Conservation (phyloP, 345 rosid genomes). For the Gossypioides kirkii region DNA sequence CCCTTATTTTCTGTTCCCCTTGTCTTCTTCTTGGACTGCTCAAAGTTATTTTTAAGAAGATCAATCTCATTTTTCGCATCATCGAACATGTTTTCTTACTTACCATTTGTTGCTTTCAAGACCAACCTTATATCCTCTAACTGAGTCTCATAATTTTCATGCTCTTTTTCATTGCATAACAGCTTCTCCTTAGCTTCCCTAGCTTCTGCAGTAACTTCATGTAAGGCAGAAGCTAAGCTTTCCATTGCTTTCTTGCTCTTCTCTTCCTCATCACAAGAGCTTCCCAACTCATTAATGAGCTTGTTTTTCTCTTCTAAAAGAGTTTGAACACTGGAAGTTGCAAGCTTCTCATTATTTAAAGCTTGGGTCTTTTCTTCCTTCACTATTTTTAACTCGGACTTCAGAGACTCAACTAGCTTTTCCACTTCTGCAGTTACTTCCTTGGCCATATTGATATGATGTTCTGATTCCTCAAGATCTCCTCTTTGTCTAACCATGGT, state of each 20-base stretch:
- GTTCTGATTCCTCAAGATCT: slow-evolving; percentile 65
- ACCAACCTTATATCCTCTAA: slow-evolving; percentile 74
- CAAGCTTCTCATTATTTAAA: slow-evolving; percentile 68
- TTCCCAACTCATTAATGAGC: slow-evolving; percentile 63
- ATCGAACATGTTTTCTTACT: slow-evolving; percentile 71
- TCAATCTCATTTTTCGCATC: slow-evolving; percentile 69
- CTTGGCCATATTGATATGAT: slow-evolving; percentile 30
- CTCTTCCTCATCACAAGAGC: slow-evolving; percentile 75
- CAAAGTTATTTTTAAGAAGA: slow-evolving; percentile 40
- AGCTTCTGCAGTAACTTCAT: slow-evolving; percentile 88
- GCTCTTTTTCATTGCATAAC: slow-evolving; percentile 58
- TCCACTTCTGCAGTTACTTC: slow-evolving; percentile 45
- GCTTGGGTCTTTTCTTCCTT: slow-evolving; percentile 75
- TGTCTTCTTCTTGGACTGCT: slow-evolving; percentile 61
- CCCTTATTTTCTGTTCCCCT: no score
- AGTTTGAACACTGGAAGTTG: slow-evolving; percentile 59
- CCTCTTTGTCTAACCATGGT: slow-evolving; percentile 56
- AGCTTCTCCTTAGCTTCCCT: slow-evolving; percentile 86
- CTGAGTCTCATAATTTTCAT: slow-evolving; percentile 62
- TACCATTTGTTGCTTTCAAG: slow-evolving; percentile 69
- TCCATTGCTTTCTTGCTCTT: slow-evolving; percentile 98
- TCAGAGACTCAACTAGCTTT: slow-evolving; percentile 46
- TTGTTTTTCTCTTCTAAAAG: slow-evolving; percentile 72
- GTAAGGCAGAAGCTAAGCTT: slow-evolving; percentile 89
- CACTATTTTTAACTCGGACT: slow-evolving; percentile 45